A percentile compares a stretch with the other conserved stretches of the same genome.
phyloP scores from a whole-genome alignment of 768 basidiomycete species.

The Tylopilus balloui region DNA sequence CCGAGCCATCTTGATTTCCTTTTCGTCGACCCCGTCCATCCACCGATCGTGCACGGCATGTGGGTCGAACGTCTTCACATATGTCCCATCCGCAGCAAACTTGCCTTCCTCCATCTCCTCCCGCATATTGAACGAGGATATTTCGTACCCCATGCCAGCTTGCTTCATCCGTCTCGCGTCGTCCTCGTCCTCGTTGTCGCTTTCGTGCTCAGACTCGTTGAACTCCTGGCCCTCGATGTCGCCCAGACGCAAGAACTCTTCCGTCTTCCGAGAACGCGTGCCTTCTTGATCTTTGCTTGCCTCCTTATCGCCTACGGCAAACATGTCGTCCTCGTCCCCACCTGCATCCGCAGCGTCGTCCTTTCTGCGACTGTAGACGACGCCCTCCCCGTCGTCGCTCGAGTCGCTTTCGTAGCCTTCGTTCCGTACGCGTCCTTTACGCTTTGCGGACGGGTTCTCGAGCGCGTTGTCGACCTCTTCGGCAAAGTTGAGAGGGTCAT shows the following conservation, averaged over 20 bases:
- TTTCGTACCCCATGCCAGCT: slow-evolving; percentile 86
- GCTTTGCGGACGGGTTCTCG: slow-evolving; percentile 56
- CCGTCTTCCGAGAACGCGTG: slow-evolving; percentile 50
- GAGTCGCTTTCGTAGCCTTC: slow-evolving; percentile 95
- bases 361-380: slow-evolving; percentile 74
- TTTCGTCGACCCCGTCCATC: slow-evolving; percentile 89
- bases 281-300: slow-evolving; percentile 44
- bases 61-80: slow-evolving; percentile 82
- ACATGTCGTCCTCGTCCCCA: slow-evolving; percentile 77
- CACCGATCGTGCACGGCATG: slow-evolving; percentile 91
- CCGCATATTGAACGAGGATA: slow-evolving; percentile 98
- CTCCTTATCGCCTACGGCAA: slow-evolving; percentile 60
- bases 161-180: slow-evolving; percentile 71
- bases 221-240: slow-evolving; percentile 99
- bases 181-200: slow-evolving; percentile 47
- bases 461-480: slow-evolving; percentile 74
- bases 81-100: slow-evolving; percentile 90
- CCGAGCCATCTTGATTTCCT: slow-evolving; percentile 78
- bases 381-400: slow-evolving; percentile 92
- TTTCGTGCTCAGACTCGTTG: slow-evolving; percentile 32
- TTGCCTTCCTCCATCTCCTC: slow-evolving; percentile 98
- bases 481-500: slow-evolving; percentile 71
- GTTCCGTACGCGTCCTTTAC: slow-evolving; percentile 72
- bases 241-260: slow-evolving; percentile 77
- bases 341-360: slow-evolving; percentile 48